Base-by-base conservation (phyloP, 2,329 filamentous ascomycete genomes). In the Penicillium sp. region DNA sequence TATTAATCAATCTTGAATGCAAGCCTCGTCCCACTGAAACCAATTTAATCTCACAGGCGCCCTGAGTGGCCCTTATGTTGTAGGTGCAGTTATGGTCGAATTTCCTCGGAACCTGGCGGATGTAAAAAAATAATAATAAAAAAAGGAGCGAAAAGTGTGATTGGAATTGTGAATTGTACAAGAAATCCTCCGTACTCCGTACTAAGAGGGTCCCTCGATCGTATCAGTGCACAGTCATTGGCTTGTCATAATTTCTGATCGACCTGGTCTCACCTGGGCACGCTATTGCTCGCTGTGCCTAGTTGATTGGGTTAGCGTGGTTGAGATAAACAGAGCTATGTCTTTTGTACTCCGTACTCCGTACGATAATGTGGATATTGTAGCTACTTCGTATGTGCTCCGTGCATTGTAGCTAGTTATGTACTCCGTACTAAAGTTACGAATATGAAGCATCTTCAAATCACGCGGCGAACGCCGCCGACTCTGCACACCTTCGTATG, bases 211-310 rank as follows among this genome's bases (percentile, higher is more conserved):
- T n/a, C n/a, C n/a, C n/a, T n/a, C n/a, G n/a, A n/a, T n/a, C n/a
- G 25, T 51, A 50, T 50, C 48, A 25, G 27, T 29, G 21, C 21
- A 46, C 15, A 38, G n/a, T 27, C 38, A 55, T 55, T 55, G 52
- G 39, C 45, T 47, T 34, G 51, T 55, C 31, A 46, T 55, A 31
- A 50, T 29, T 34, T 44, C 10, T n/a, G 19, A 50, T 43, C 27
- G 31, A n/a, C 33, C 15, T 10, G 10, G 29, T 29, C n/a, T 25
- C 25, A 31, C 10, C 29, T 11, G 10, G 29, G 10, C 29, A 50
- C 36, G 21, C 52, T 55, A 50, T 36, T 25, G 31, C 47, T 31
- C 23, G 31, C 29, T 21, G 19, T 39, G 36, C 36, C 15, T 10
- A 23, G n/a, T 51, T 51, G 10, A 25, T 50, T 45, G 31, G 21